A percentile compares a stretch with the other conserved stretches of the same genome.
Evolutionary conservation across 192 early-diverging fungal species (phyloP).

Genomic region (Geranomyces variabilis): DNA sequence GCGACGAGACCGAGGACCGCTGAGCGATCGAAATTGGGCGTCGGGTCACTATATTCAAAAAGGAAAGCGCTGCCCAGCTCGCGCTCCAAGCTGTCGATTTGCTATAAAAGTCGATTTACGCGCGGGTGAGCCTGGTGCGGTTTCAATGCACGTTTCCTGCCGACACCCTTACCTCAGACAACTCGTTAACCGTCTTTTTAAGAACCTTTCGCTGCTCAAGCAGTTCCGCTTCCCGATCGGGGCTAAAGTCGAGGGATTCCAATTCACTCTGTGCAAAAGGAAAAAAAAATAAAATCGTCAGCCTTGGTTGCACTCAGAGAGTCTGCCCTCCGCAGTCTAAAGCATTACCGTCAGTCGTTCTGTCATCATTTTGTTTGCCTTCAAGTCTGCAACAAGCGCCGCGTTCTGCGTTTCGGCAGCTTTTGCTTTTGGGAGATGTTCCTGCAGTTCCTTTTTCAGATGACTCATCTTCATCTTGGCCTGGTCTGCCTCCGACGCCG

Average conservation of each 20-base stretch:
- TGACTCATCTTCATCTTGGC: slow-evolving; percentile 78
- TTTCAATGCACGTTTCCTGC: too few relatives aligned
- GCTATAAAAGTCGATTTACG: slow-evolving; percentile 15
- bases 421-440: slow-evolving; percentile 66
- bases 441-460: slow-evolving; percentile 72
- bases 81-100: slow-evolving; percentile 37
- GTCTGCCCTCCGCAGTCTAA: not conserved
- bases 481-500: slow-evolving; percentile 62
- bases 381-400: slow-evolving; percentile 51
- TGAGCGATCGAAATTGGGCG: slow-evolving; percentile 83
- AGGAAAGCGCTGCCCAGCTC: slow-evolving; percentile 46
- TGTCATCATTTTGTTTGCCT: slow-evolving; percentile 40
- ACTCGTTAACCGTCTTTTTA: slow-evolving; percentile 31
- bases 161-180: slow-evolving; percentile 9
- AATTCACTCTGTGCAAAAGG: slow-evolving; percentile 40
- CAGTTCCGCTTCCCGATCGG: slow-evolving; percentile 46
- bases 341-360: slow-evolving; percentile 25
- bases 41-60: slow-evolving; percentile 84
- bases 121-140: too few relatives aligned
- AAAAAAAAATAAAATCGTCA: not conserved
- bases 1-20: slow-evolving; percentile 94
- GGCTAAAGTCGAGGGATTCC: slow-evolving; percentile 44
- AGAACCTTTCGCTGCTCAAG: slow-evolving; percentile 32
- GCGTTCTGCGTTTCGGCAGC: slow-evolving; percentile 72
- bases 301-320: not conserved